Evolutionary conservation across 2,329 filamentous ascomycete genomes (phyloP).

Genomic region (Aspergillus novofumigatus): DNA sequence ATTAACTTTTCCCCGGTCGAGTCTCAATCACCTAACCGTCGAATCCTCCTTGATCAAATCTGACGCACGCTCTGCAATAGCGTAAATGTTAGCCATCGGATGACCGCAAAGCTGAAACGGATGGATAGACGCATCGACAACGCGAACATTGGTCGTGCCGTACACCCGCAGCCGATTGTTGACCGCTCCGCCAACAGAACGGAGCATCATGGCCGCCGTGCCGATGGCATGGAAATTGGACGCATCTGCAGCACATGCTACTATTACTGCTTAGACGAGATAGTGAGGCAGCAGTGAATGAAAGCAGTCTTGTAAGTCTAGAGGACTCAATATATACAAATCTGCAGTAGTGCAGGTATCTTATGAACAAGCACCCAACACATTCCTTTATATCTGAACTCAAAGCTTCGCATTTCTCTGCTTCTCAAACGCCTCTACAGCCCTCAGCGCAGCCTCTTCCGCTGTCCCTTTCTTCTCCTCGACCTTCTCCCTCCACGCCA

Average conservation of each 20-base stretch:
- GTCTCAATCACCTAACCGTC: background rate
- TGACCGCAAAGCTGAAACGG: constrained; percentile 27
- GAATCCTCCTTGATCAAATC: background rate
- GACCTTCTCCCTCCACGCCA: constrained; percentile 43
- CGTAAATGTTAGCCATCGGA: constrained; percentile 25
- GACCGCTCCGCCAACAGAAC: constrained; percentile 31
- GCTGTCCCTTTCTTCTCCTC: constrained; percentile 44
- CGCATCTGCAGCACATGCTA: constrained; percentile 9
- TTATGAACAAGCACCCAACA: background rate
- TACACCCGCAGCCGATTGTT: constrained; percentile 28
- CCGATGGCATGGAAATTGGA: constrained; percentile 29
- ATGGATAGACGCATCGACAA: constrained; percentile 30
- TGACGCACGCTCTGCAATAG: constrained; percentile 19
- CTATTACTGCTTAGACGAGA: background rate
- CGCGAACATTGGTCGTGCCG: constrained; percentile 29
- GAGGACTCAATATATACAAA: background rate
- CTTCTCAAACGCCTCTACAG: constrained; percentile 50
- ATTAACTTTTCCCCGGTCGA: background rate
- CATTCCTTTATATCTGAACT: background rate
- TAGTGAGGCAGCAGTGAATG: background rate
- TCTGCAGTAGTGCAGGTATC: background rate
- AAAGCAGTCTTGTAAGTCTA: background rate
- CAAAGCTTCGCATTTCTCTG: constrained; percentile 32
- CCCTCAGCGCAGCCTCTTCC: constrained; percentile 41
- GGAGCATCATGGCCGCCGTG: constrained; percentile 31